A percentile compares a stretch with the other conserved stretches of the same genome.
Evolutionary conservation across 176 grass and related monocot species (phyloP).

Genomic region (Chrysopogon serrulatus): DNA sequence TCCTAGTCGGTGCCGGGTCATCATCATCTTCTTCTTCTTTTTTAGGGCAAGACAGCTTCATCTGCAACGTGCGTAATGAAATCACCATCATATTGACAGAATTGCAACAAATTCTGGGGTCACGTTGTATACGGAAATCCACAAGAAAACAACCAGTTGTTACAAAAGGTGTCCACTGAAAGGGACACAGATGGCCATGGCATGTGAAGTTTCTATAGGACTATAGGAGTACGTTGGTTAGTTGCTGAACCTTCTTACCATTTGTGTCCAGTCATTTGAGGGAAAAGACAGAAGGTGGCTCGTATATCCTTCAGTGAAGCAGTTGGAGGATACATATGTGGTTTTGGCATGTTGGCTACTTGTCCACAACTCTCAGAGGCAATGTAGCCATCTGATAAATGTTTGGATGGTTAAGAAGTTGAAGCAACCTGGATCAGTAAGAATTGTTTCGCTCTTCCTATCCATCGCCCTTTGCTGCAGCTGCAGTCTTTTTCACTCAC

Average conservation of each 20-base stretch:
- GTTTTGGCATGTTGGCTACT: not conserved
- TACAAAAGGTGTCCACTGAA: not conserved
- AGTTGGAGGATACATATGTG: not conserved
- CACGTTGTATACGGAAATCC: not conserved
- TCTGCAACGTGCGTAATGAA: not conserved
- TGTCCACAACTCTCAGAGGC: not conserved
- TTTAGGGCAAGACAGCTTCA: not conserved
- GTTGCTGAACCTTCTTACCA: not conserved
- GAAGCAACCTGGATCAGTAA: not conserved
- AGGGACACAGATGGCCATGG: not conserved
- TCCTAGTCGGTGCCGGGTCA: not conserved
- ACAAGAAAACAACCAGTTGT: not conserved
- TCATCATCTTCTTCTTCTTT: too few species aligned
- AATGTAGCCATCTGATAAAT: not conserved
- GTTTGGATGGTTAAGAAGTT: not conserved
- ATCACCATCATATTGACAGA: not conserved
- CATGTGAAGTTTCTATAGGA: not conserved
- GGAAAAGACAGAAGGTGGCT: not conserved
- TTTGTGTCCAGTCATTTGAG: not conserved
- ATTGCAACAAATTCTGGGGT: not conserved
- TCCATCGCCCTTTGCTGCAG: not conserved
- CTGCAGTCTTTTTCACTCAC: not conserved
- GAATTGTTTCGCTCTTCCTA: not conserved
- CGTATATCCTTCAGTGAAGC: not conserved
- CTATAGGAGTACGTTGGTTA: not conserved